phyloP scores from a whole-genome alignment of 2,329 filamentous ascomycete species.

The Fusarium domesticum region DNA sequence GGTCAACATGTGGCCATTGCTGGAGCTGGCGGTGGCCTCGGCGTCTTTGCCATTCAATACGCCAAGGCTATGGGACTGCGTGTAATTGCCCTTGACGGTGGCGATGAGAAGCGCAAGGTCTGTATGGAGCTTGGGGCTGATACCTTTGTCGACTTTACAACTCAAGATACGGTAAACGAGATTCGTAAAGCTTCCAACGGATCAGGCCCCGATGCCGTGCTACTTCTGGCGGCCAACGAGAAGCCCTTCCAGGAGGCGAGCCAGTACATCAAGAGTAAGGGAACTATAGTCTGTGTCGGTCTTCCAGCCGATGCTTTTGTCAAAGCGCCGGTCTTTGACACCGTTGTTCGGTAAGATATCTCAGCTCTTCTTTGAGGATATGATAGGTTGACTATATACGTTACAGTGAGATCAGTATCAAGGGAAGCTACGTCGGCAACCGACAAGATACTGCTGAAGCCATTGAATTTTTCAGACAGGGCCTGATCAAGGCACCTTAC shows the following conservation, averaged over 20 bases:
- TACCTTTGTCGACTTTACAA: slow-evolving; percentile 74
- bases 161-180: slow-evolving; percentile 72
- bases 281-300: slow-evolving; percentile 79
- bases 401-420: slow-evolving; percentile 75
- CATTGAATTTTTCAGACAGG: slow-evolving; percentile 78
- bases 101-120: slow-evolving; percentile 72
- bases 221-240: slow-evolving; percentile 79
- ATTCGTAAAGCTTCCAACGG: slow-evolving; percentile 70
- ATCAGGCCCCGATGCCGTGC: slow-evolving; percentile 77
- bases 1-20: slow-evolving; percentile 78
- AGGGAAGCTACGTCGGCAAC: slow-evolving; percentile 88
- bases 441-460: slow-evolving; percentile 80
- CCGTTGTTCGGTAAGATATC: slow-evolving; percentile 54
- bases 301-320: slow-evolving; percentile 78
- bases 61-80: slow-evolving; percentile 82
- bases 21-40: slow-evolving; percentile 77
- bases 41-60: slow-evolving; percentile 74
- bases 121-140: slow-evolving; percentile 66
- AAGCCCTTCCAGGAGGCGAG: slow-evolving; percentile 90
- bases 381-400: neutral
- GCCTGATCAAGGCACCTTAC: slow-evolving; percentile 78
- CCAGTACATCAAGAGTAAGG: slow-evolving; percentile 75
- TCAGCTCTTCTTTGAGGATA: rapidly evolving
- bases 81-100: slow-evolving; percentile 76
- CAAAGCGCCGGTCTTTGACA: slow-evolving; percentile 79